A percentile compares a stretch with the other conserved stretches of the same genome.
Evolutionary conservation across 768 basidiomycete genomes (phyloP).

Genomic region (Psilocybe cubensis): DNA sequence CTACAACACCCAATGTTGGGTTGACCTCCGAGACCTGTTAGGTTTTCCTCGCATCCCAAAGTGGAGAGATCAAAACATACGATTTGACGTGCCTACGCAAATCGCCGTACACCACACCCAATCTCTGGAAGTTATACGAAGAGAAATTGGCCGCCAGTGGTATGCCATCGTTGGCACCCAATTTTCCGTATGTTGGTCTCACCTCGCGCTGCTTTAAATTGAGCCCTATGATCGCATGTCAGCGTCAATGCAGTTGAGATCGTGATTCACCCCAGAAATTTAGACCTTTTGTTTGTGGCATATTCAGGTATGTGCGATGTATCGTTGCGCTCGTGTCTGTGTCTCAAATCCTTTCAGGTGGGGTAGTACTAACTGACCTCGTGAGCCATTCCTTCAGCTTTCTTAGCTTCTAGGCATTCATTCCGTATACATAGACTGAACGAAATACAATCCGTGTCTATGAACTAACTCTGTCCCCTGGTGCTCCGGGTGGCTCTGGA

Average conservation of each 20-base stretch:
- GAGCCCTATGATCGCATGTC: slow-evolving; percentile 4
- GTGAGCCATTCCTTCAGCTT: slow-evolving; percentile 30
- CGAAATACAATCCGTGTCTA: slow-evolving; percentile 60
- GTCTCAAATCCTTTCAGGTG: slow-evolving; percentile 43
- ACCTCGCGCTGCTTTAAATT: not conserved
- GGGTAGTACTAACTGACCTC: slow-evolving; percentile 61
- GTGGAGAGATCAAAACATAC: slow-evolving; percentile 71
- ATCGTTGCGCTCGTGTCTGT: no score
- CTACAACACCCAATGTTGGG: not conserved
- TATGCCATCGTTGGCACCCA: slow-evolving; percentile 33
- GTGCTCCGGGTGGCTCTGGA: slow-evolving; percentile 79
- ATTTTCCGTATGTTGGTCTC: slow-evolving; percentile 18
- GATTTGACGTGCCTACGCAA: slow-evolving; percentile 72
- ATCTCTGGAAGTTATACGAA: slow-evolving; percentile 77
- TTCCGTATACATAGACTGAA: slow-evolving; percentile 38
- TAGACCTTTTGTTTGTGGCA: slow-evolving; percentile 74
- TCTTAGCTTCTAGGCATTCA: not conserved
- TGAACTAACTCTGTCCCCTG: slow-evolving; percentile 74
- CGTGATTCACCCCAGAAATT: slow-evolving; percentile 70
- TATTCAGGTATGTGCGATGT: slow-evolving; percentile 58
- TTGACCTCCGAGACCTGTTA: slow-evolving; percentile 22
- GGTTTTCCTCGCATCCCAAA: slow-evolving; percentile 51
- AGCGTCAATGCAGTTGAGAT: slow-evolving; percentile 62
- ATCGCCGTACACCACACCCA: slow-evolving; percentile 71
- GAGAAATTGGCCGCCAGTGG: slow-evolving; percentile 50